A percentile compares a stretch with the other conserved stretches of the same genome.
Evolutionary conservation across 176 grass and related monocot genomes (phyloP).

Genomic region (Aechmea fasciata): DNA sequence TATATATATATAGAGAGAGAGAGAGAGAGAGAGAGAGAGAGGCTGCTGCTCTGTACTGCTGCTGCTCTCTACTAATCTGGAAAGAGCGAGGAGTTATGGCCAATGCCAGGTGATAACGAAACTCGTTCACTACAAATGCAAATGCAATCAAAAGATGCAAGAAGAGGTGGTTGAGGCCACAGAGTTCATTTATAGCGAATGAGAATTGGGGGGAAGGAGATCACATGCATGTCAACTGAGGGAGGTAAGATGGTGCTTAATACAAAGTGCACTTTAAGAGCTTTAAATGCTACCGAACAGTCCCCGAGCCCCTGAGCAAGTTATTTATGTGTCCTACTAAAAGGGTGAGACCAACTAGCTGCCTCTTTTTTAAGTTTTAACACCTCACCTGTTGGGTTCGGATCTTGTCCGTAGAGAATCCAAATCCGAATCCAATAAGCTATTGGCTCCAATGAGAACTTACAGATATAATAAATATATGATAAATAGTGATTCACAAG

Average conservation of each 20-base stretch:
- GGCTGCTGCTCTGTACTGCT: not conserved
- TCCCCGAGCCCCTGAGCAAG: not conserved
- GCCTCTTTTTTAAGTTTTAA: no score
- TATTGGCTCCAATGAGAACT: no score
- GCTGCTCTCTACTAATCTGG: not conserved
- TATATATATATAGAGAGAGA: no score
- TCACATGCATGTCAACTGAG: not conserved
- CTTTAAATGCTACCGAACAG: constrained; percentile 1
- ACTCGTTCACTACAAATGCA: not conserved
- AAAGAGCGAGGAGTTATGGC: not conserved
- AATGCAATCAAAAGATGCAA: not conserved
- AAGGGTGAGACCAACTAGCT: no score
- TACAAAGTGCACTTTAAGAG: not conserved
- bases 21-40: no score
- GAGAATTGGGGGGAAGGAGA: not conserved
- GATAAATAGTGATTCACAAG: no score
- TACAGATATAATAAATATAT: no score
- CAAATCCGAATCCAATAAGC: no score
- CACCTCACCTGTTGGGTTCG: no score
- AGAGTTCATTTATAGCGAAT: constrained; percentile 3
- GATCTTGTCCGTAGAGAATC: no score
- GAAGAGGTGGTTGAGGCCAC: not conserved
- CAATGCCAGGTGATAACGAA: not conserved
- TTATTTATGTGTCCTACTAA: no score
- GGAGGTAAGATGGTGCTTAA: not conserved